A percentile compares a stretch with the other conserved stretches of the same genome.
These are phyloP conservation scores for Gillenia trifoliata DNA, from an alignment of 306 rosid species.

Conservation along the genomic window DNA sequence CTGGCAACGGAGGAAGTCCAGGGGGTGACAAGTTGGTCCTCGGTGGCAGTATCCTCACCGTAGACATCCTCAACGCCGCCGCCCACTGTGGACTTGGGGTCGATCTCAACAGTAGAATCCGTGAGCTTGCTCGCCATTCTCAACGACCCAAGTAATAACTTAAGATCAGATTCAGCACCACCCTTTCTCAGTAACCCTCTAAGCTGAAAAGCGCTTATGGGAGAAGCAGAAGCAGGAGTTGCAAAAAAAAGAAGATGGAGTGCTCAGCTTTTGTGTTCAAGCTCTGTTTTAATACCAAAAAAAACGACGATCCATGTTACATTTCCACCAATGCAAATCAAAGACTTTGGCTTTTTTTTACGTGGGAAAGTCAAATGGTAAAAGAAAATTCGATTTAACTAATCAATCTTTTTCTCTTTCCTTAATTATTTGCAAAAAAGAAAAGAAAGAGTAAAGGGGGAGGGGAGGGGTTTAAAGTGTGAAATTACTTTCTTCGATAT, in stretches of 20 bases:
- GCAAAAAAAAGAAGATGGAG: neutral
- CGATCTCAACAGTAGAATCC: constrained; percentile 61
- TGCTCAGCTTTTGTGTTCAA: neutral
- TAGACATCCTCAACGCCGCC: constrained; percentile 86
- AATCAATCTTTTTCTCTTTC: neutral
- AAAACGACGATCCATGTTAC: neutral
- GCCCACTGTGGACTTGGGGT: constrained; percentile 59
- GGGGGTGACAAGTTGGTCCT: constrained; percentile 83
- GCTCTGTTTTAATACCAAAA: neutral
- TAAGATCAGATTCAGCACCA: neutral
- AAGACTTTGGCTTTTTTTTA: neutral
- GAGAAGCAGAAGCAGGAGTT: neutral
- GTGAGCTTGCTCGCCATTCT: constrained; percentile 65
- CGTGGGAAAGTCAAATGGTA: constrained; percentile 10
- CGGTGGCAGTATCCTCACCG: constrained; percentile 91
- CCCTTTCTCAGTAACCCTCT: neutral
- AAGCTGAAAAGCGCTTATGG: neutral
- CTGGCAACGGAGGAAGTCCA: constrained; percentile 95
- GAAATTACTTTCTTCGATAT: neutral
- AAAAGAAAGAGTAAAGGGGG: neutral
- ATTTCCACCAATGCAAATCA: neutral
- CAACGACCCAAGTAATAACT: neutral
- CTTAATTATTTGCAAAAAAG: neutral
- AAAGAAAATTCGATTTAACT: neutral
- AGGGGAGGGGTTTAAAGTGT: neutral